These are phyloP conservation scores for Rhinocladiella similis DNA, from an alignment of 2,329 filamentous ascomycete species.

Conservation along the genomic window DNA sequence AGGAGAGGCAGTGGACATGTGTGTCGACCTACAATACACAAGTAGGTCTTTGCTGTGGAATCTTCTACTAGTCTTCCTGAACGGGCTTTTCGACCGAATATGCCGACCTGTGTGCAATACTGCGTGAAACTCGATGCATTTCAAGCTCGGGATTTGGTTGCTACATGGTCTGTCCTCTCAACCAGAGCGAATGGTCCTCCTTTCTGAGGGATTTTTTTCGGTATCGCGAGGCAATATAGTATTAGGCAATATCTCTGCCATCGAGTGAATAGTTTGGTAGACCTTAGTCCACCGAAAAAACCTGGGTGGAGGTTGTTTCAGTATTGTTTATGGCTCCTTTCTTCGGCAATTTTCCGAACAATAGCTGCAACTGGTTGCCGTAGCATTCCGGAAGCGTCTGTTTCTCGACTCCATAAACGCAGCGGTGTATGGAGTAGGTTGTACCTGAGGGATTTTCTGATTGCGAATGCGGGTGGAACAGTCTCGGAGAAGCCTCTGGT, in stretches of 20 bases:
- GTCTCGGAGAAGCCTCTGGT: too few relatives aligned
- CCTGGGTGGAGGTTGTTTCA: slow-evolving; percentile 4
- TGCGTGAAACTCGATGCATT: neutral
- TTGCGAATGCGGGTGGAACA: too few relatives aligned
- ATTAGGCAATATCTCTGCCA: neutral
- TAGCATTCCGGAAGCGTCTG: slow-evolving; percentile 1
- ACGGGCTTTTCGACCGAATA: neutral
- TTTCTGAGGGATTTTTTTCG: neutral
- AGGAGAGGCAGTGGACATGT: too few relatives aligned
- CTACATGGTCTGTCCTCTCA: neutral
- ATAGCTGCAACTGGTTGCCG: slow-evolving; percentile 2
- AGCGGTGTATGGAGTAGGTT: neutral
- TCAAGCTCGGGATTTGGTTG: neutral
- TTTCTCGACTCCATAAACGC: neutral
- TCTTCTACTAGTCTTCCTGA: slow-evolving; percentile 9
- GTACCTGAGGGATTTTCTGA: slow-evolving; percentile 6
- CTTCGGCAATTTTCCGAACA: slow-evolving; percentile 8
- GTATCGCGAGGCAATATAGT: neutral
- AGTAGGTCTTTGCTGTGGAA: slow-evolving; percentile 1
- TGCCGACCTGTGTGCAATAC: neutral
- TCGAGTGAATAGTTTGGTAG: neutral
- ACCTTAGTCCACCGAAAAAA: neutral
- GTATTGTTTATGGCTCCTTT: slow-evolving; percentile 3
- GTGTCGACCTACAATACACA: neutral
- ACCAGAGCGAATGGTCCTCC: neutral